Evolutionary conservation across 805 yeast species (phyloP).

Genomic region (Barnettozyma populi): DNA sequence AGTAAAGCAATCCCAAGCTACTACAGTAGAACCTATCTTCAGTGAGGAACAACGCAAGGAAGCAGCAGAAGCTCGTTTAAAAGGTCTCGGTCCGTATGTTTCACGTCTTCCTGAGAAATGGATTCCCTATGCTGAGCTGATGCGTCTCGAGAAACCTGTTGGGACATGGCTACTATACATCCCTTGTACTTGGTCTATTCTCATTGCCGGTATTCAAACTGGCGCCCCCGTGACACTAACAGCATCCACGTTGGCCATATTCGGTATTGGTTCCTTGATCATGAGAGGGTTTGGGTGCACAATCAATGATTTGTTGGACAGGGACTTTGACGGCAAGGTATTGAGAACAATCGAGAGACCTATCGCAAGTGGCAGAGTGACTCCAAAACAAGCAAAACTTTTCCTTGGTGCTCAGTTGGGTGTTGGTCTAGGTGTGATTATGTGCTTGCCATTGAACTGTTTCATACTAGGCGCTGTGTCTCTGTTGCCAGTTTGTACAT

Average conservation of each 20-base stretch:
- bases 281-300: slow-evolving; percentile 99
- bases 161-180: slow-evolving; percentile 80
- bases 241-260: slow-evolving; percentile 55
- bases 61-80: slow-evolving; percentile 35
- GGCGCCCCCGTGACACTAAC: slow-evolving; percentile 67
- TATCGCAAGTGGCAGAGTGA: slow-evolving; percentile 81
- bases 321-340: slow-evolving; percentile 78
- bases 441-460: slow-evolving; percentile 73
- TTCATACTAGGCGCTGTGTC: slow-evolving; percentile 80
- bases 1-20: neutral
- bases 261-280: slow-evolving; percentile 77
- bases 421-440: slow-evolving; percentile 66
- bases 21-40: slow-evolving; percentile 5
- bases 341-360: slow-evolving; percentile 89
- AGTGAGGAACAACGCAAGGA: slow-evolving; percentile 15
- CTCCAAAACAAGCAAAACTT: slow-evolving; percentile 59
- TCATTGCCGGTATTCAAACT: slow-evolving; percentile 76
- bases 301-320: slow-evolving; percentile 83
- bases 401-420: slow-evolving; percentile 71
- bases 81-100: slow-evolving; percentile 46
- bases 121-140: slow-evolving; percentile 88
- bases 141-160: slow-evolving; percentile 93
- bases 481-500: slow-evolving; percentile 71
- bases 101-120: slow-evolving; percentile 60
- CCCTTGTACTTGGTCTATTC: slow-evolving; percentile 90